Base-by-base conservation (phyloP, 257 asterid species). In the Lycium ferocissimum region DNA sequence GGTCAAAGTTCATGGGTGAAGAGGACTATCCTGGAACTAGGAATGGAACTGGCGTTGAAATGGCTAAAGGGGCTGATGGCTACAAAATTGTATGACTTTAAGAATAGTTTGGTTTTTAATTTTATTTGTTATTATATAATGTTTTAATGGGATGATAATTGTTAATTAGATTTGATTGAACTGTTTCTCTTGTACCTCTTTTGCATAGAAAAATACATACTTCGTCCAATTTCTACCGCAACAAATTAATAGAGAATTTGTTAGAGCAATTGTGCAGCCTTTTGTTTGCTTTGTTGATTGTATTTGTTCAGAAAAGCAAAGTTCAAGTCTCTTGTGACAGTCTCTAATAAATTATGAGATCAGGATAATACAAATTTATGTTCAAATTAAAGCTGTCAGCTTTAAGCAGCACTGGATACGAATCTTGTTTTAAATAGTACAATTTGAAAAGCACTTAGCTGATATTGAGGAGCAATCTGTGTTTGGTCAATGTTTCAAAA, bases 1-100 rank as follows among this genome's bases (percentile, higher is more conserved):
- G 98, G 98, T 89, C 91, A 5, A 91, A 85, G 85, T 95, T 84
- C 56, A 82, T 93, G 84, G n/a, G 40, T 1, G 93, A 90, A 15
- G 95, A 5, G 3, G 92, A 89, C 47, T 87, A 80, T 79, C 90
- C 91, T 35, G 87, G 85, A 85, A 87, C 87, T 75, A 49, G 89
- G 89, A 14, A 84, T 37, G 56, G 88, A 26, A 10, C 26, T 3
- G 78, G 7, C 40, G 67, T 88, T 72, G 87, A 87, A 80, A 67
- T 86, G 85, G 53, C 84, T 49, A 75, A 76, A 20, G 86, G 84
- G 69, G 61, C 35, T 43, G 80, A 76, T 45, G 76, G 12, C 12
- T 79, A 22, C 49, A 85, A 82, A 38, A 79, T 72, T 75, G 87
- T 88, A 82, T 93, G 86, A 90, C 6, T 14, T 10, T 5, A 67